These are phyloP conservation scores for Aspergillus sclerotiicarbonarius DNA, from an alignment of 495 filamentous ascomycete species.

Conservation along the genomic window DNA sequence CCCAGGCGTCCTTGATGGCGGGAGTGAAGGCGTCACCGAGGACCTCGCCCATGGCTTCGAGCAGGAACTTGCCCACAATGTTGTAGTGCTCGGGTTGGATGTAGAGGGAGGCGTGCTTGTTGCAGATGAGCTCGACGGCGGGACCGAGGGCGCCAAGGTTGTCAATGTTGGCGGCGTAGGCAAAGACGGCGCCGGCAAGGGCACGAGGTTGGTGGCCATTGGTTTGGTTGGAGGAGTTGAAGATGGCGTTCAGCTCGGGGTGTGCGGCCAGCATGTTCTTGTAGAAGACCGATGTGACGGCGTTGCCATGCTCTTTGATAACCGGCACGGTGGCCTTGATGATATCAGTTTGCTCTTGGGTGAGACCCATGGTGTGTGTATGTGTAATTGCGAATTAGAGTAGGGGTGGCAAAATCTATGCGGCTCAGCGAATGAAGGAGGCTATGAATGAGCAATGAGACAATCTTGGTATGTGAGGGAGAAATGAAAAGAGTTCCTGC, in stretches of 20 bases:
- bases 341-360: conserved; percentile 34
- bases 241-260: conserved; percentile 62
- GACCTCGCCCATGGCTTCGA: conserved; percentile 65
- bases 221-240: conserved; percentile 64
- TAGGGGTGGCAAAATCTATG: not conserved
- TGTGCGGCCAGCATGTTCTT: conserved; percentile 60
- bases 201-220: conserved; percentile 64
- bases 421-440: not conserved
- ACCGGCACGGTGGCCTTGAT: conserved; percentile 51
- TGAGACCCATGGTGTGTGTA: conserved; percentile 18
- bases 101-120: conserved; percentile 72
- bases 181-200: conserved; percentile 63
- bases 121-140: conserved; percentile 69
- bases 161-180: conserved; percentile 71
- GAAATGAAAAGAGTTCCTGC: too few species aligned
- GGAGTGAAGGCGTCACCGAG: conserved; percentile 65
- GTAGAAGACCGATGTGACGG: conserved; percentile 70
- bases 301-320: conserved; percentile 60
- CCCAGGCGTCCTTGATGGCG: conserved; percentile 68
- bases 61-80: conserved; percentile 65
- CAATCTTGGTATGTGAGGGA: not conserved
- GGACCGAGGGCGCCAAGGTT: conserved; percentile 58
- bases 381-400: not conserved
- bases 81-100: conserved; percentile 66
- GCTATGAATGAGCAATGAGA: not conserved